Evolutionary conservation across 371 early-diverging fungal genomes (phyloP), one percentile per base, ranked within the genome.

Genomic region (Mucor indicus): DNA sequence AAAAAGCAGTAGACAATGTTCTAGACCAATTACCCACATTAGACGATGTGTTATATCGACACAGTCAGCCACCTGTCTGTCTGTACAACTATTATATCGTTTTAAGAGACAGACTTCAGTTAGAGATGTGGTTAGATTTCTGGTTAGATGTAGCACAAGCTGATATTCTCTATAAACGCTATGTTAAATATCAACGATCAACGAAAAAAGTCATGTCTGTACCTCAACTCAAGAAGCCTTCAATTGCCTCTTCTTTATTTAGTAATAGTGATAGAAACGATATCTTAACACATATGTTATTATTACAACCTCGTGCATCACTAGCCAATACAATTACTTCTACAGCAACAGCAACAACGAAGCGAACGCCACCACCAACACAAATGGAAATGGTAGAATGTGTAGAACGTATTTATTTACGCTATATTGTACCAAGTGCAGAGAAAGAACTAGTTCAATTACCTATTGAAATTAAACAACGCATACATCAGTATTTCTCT

Each of bases 81-180:
- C 57, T 85, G 13, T 85, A 78, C 53, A 83, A 84, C 44, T 84
- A 77, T 44, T 85, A 85, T 41, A 67, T 85, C 16, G 79, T 77
- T 22, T 62, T 85, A 61, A 68, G 83, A 36, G 84, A 85, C 40
- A 48, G 71, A 33, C 59, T 81, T 21, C 65, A 62, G 13, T 48
- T 77, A 5, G 77, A 75, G 17, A 74, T 67, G 25, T 55, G 81
- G 29, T 55, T 85, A 13, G 86, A 85, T 61, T 85, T 85, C 49
- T 85, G 82, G 80, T 48, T 85, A 22, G 86, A 85, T 64, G 78
- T 85, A 21, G 69, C 75, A 13, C 81, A 80, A 30, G 84, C 81
- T 19, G 70, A 75, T 23, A 57, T 74, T 0, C 51, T 83, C n/a
- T 77, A 82, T 55, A 56, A 65, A 50, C 53, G 72, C 1, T 84